phyloP scores from a whole-genome alignment of 306 rosid species.

The Cucumis sativus region Cucumber_9930_V3 NC_026658.2:20029501-20030000 shows the following conservation, averaged over 20 bases:
- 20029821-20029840: background rate
- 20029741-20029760: slow-evolving; percentile 93
- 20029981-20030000: too few relatives aligned
- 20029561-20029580: background rate
- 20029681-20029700: slow-evolving; percentile 75
- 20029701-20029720: slow-evolving; percentile 79
- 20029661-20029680: slow-evolving; percentile 7
- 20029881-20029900: too few relatives aligned
- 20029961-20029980: too few relatives aligned
- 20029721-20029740: slow-evolving; percentile 88
- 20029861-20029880: too few relatives aligned
- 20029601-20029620: background rate
- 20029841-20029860: background rate
- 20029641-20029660: background rate
- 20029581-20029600: too few relatives aligned
- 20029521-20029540: background rate
- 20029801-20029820: slow-evolving; percentile 5
- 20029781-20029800: slow-evolving; percentile 59
- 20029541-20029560: background rate
- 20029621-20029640: background rate
- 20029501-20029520: background rate
- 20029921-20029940: too few relatives aligned
- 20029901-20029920: too few relatives aligned
- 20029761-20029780: slow-evolving; percentile 72
- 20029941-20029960: too few relatives aligned